Base-by-base conservation (phyloP, 306 rosid species). In the Rubus parviflorus region DNA sequence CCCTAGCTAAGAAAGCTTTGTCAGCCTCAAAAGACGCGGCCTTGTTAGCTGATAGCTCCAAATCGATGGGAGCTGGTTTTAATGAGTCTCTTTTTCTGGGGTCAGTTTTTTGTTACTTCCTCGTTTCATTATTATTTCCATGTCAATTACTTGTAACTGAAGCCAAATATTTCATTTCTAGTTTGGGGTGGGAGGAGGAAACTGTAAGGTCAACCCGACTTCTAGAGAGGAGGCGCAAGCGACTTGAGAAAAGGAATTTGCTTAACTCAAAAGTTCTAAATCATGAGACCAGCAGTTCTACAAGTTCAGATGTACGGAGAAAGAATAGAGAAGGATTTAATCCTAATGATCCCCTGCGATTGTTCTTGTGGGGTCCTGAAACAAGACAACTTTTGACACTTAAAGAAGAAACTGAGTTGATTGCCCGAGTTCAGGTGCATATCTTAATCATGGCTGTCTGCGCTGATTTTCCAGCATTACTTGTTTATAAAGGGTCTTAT, bases 291-390 rank as follows among this genome's bases (percentile, higher is more conserved):
- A 65, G 75, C 69, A 67, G 75, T 72, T 42, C 74, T 53, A 81
- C 76, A 83, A 76, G 78, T 70, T 65, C 86, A 60, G 77, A 86
- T 72, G 72, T 85, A 75, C 80, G 82, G 74, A 88, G 84, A 84
- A 92, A 83, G 83, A 53, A 81, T 73, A 79, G 69, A 13, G 89
- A 92, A 87, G 86, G 89, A 15, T 51, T 82, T 63, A 87, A 88
- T 81, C 88, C 84, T 81, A 89, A 82, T 71, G 88, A 94, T 74
- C 95, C 92, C 64, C 76, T 94, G 78, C 89, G 91, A 61, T 62
- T 89, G 82, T 94, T 92, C 88, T 81, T 92, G 81, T 79, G 89
- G 86, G 92, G 87, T 76, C 91, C 97, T 62, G 97, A 90, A 87
- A 80, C 97, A 79, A 94, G 75, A 82, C 91, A 89, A 76, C 93